phyloP scores from a whole-genome alignment of 2,329 filamentous ascomycete species.

The Fusarium pseudograminearum region DNA sequence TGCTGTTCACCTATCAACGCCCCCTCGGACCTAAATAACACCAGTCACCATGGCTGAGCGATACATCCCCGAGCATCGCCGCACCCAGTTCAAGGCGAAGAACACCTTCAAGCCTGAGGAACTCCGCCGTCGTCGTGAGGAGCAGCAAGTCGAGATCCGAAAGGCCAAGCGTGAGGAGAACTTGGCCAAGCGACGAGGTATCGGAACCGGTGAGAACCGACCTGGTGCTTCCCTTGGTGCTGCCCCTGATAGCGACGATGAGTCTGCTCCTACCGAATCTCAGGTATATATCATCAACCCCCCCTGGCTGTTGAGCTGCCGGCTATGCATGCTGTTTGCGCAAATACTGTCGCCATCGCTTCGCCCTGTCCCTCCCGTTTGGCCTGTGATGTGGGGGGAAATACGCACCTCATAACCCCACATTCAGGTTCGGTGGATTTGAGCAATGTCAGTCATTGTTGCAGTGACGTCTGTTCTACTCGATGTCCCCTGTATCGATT shows the following conservation, averaged over 20 bases:
- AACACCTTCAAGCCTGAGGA: slow-evolving; percentile 99
- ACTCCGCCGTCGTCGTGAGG: slow-evolving; percentile 96
- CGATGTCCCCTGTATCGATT: slow-evolving; percentile 14
- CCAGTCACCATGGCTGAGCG: slow-evolving; percentile 88
- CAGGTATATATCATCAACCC: slow-evolving; percentile 73
- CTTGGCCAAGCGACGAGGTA: slow-evolving; percentile 96
- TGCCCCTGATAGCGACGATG: slow-evolving; percentile 96
- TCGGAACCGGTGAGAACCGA: slow-evolving; percentile 82
- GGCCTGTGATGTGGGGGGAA: slow-evolving; percentile 51
- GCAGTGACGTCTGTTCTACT: slow-evolving; percentile 18
- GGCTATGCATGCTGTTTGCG: slow-evolving; percentile 4
- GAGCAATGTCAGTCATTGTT: slow-evolving; percentile 22
- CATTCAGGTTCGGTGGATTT: slow-evolving; percentile 44
- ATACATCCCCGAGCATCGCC: slow-evolving; percentile 99
- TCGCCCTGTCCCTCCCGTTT: slow-evolving; percentile 38
- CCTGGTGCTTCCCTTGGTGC: slow-evolving; percentile 87
- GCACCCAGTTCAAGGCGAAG: slow-evolving; percentile 99
- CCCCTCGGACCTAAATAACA: slow-evolving; percentile 45
- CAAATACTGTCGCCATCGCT: slow-evolving; percentile 27
- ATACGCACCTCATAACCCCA: slow-evolving; percentile 51
- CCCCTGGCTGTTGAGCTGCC: slow-evolving; percentile 9
- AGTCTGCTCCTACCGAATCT: slow-evolving; percentile 91
- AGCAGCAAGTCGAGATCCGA: slow-evolving; percentile 99
- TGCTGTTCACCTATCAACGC: slow-evolving; percentile 45
- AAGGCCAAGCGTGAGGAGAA: slow-evolving; percentile 99